Percentiles rank a stretch among this genome's conserved stretches.
phyloP scores from a whole-genome alignment of 2,329 filamentous ascomycete genomes.

The Botrytis fragariae region DNA sequence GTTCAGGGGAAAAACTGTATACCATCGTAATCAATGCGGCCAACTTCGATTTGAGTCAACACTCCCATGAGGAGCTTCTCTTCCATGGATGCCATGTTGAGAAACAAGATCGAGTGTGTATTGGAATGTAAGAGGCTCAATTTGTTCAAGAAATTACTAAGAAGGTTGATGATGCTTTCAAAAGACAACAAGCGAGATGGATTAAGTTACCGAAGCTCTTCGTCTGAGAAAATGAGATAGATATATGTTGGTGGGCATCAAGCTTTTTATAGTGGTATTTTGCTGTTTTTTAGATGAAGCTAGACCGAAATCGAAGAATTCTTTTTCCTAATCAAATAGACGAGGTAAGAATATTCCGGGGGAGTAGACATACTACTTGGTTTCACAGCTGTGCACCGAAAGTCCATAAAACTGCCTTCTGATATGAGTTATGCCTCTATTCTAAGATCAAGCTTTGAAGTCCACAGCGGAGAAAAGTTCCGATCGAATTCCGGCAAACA shows the following conservation, averaged over 20 bases:
- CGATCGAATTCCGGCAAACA: neutral
- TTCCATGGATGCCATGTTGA: neutral
- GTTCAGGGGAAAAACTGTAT: neutral
- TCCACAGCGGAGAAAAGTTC: no score
- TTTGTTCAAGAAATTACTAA: no score
- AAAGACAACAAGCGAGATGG: no score
- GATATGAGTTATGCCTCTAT: neutral
- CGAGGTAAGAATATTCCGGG: neutral
- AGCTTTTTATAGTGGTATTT: neutral
- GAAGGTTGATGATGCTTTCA: no score
- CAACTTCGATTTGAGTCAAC: neutral
- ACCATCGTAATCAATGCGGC: neutral
- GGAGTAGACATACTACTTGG: accelerated
- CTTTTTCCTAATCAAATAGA: neutral
- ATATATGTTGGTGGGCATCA: neutral
- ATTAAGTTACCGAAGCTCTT: neutral
- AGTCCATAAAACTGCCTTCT: neutral
- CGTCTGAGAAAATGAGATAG: neutral
- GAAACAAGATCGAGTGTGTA: neutral
- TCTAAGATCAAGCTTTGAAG: no score
- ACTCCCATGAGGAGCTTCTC: neutral
- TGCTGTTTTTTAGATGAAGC: neutral
- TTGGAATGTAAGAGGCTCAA: neutral
- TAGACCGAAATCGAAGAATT: neutral
- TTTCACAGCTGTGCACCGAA: neutral